Conservation (phyloP, 768 basidiomycete species). For the Podaxis mareebaensis region DNA sequence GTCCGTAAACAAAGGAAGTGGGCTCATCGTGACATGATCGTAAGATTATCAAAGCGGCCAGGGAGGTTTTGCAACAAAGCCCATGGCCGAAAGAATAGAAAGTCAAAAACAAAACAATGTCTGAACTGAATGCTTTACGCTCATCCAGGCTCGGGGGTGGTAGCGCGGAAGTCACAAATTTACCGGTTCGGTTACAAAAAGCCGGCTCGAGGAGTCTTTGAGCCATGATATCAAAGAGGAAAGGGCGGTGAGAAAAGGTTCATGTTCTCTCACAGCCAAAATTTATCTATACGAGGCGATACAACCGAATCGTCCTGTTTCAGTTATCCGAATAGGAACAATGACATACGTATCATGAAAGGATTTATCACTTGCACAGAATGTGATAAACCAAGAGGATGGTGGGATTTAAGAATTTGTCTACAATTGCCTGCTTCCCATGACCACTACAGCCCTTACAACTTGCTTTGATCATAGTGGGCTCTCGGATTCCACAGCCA, state of each 20-base stretch:
- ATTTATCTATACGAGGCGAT: not conserved
- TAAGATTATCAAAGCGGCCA: not conserved
- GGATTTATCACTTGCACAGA: not conserved
- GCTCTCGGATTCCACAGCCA: not conserved
- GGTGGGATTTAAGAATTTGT: not conserved
- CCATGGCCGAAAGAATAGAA: not conserved
- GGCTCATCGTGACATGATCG: not conserved
- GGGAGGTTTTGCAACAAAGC: not conserved
- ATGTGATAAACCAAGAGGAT: not conserved
- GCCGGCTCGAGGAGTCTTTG: slow-evolving; percentile 6
- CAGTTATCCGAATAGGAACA: not conserved
- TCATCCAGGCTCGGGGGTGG: not conserved
- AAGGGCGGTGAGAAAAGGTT: not conserved
- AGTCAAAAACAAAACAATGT: not conserved
- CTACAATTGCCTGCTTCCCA: not conserved
- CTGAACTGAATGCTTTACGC: not conserved
- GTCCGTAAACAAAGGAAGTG: not conserved
- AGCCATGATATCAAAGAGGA: not conserved
- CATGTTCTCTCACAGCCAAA: not conserved
- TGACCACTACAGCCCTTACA: not conserved
- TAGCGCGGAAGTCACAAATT: not conserved
- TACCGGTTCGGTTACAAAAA: not conserved
- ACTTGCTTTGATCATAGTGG: not conserved
- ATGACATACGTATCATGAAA: not conserved
- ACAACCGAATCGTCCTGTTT: not conserved